Evolutionary conservation across 2,329 filamentous ascomycete genomes (phyloP).

Genomic region (Xylaria hypoxylon): DNA sequence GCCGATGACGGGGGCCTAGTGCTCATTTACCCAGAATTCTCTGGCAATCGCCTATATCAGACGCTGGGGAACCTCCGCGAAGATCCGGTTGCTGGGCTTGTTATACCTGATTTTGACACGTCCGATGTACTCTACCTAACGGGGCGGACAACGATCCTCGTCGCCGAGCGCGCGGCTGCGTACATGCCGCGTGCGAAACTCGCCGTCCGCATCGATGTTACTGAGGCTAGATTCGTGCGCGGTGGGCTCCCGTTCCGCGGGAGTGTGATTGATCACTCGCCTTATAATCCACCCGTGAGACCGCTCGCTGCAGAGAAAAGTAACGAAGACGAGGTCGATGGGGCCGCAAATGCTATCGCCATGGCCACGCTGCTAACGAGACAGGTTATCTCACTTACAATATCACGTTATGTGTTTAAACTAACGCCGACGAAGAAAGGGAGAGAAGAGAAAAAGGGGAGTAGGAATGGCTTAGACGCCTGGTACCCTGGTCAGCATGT

Average conservation of each 20-base stretch:
- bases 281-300: slow-evolving; percentile 82
- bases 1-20: slow-evolving; percentile 50
- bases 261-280: slow-evolving; percentile 67
- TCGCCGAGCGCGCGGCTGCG: slow-evolving; percentile 70
- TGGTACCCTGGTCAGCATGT: slow-evolving; percentile 82
- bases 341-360: slow-evolving; percentile 38
- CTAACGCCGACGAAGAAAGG: slow-evolving; percentile 44
- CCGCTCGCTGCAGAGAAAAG: slow-evolving; percentile 69
- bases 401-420: slow-evolving; percentile 71
- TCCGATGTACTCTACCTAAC: slow-evolving; percentile 81
- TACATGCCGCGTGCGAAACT: slow-evolving; percentile 78
- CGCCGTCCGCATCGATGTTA: slow-evolving; percentile 74
- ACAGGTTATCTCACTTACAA: slow-evolving; percentile 71
- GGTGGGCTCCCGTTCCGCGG: slow-evolving; percentile 77
- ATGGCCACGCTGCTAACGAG: slow-evolving; percentile 69
- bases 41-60: slow-evolving; percentile 86
- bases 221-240: slow-evolving; percentile 70
- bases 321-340: not conserved
- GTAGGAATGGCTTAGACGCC: slow-evolving; percentile 41
- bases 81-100: slow-evolving; percentile 75
- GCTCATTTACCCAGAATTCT: slow-evolving; percentile 84
- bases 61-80: slow-evolving; percentile 80
- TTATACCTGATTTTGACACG: slow-evolving; percentile 78
- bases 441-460: not conserved
- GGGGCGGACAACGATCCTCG: slow-evolving; percentile 73